These are phyloP conservation scores for Trichoderma citrinoviride DNA, from an alignment of 2,329 filamentous ascomycete genomes.

Conservation along the genomic window DNA sequence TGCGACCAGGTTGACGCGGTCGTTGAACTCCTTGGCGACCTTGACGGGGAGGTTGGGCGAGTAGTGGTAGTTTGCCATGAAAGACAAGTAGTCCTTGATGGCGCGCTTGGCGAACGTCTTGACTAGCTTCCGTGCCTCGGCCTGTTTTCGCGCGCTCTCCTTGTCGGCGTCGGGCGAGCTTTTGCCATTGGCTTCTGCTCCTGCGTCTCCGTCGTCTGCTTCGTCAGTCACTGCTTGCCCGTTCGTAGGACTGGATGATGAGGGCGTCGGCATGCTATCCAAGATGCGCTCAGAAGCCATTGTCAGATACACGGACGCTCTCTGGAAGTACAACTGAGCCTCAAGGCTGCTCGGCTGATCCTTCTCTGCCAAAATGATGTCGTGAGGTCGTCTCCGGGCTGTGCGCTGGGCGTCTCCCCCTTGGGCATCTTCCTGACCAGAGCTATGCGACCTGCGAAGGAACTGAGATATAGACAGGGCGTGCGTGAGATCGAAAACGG, in stretches of 20 bases:
- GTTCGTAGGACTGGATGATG: neutral
- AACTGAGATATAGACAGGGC: conserved; percentile 57
- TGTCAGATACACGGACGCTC: conserved; percentile 68
- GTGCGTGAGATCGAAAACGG: conserved; percentile 66
- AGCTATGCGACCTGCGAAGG: conserved; percentile 52
- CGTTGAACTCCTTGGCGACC: conserved; percentile 54
- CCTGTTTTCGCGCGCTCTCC: conserved; percentile 24
- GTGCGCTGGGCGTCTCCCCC: conserved; percentile 34
- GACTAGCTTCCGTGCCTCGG: conserved; percentile 58
- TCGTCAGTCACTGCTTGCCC: neutral
- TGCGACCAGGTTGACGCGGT: conserved; percentile 57
- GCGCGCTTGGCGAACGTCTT: conserved; percentile 74
- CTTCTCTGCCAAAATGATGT: conserved; percentile 40
- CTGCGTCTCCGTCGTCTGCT: neutral
- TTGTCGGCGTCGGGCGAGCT: conserved; percentile 11
- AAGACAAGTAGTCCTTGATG: conserved; percentile 69
- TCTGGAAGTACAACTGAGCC: conserved; percentile 72
- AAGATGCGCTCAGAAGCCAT: conserved; percentile 66
- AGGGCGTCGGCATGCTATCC: conserved; percentile 44
- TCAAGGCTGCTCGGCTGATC: conserved; percentile 71
- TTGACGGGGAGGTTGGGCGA: conserved; percentile 66
- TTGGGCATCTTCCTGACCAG: conserved; percentile 49
- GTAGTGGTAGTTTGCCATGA: conserved; percentile 74
- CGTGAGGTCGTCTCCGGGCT: conserved; percentile 31
- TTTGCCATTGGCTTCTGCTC: conserved; percentile 20